phyloP scores from a whole-genome alignment of 2,329 filamentous ascomycete species.

The Ophiostoma himal-ulmi region DNA sequence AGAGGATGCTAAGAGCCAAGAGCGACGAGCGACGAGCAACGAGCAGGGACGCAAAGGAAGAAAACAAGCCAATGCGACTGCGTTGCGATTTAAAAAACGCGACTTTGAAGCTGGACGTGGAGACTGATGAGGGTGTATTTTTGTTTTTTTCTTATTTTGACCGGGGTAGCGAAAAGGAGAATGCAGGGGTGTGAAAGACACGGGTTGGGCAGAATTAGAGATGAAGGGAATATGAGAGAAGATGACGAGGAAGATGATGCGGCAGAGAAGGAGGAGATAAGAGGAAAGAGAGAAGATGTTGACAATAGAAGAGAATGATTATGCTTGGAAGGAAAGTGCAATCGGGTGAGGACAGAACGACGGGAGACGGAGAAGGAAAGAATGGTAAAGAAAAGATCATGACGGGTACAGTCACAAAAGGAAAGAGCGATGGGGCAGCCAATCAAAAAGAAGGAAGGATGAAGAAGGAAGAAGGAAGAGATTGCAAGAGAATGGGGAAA shows the following conservation, averaged over 20 bases:
- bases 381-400: not conserved
- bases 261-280: not conserved
- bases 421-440: conserved; percentile 2
- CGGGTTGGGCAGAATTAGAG: not conserved
- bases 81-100: conserved; percentile 1
- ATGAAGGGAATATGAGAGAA: not conserved
- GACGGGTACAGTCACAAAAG: not conserved
- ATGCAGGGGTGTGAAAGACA: not conserved
- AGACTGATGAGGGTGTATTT: conserved; percentile 5
- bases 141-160: conserved; percentile 6
- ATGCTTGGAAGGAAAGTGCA: not conserved
- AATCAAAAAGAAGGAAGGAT: not conserved
- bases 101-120: conserved; percentile 8
- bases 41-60: not conserved
- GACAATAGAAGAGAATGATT: not conserved
- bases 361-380: not conserved
- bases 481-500: conserved; percentile 7
- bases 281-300: not conserved
- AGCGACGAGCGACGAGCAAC: not conserved
- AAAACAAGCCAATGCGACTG: not conserved
- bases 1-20: not conserved
- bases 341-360: not conserved
- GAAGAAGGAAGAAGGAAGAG: not conserved
- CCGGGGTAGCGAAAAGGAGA: conserved; percentile 5
- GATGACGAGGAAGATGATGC: not conserved